Evolutionary conservation across 1,284 basidiomycete genomes (phyloP).

Genomic region (Tilletiopsis washingtonensis): DNA sequence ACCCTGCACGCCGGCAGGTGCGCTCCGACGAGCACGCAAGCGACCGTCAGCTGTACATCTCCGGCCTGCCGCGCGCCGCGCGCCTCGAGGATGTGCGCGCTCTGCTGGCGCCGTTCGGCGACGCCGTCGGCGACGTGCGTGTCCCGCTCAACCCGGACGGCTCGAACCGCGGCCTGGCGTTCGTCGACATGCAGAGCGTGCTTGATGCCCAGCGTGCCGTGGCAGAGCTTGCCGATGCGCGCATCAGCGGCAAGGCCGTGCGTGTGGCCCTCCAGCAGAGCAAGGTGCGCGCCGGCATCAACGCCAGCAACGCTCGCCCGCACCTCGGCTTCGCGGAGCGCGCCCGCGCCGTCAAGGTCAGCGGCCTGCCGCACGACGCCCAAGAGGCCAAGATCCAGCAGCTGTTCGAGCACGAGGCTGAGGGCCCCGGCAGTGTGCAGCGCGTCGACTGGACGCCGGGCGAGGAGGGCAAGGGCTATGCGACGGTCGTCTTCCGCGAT

Average conservation of each 20-base stretch:
- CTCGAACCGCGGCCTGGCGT: slow-evolving; percentile 76
- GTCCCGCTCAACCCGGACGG: slow-evolving; percentile 66
- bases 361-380: slow-evolving; percentile 31
- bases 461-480: slow-evolving; percentile 8
- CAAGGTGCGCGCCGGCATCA: background rate
- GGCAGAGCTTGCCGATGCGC: slow-evolving; percentile 29
- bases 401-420: slow-evolving; percentile 20
- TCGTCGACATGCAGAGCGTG: slow-evolving; percentile 69
- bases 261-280: slow-evolving; percentile 26
- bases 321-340: background rate
- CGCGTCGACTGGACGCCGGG: slow-evolving; percentile 33
- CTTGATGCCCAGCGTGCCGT: slow-evolving; percentile 41
- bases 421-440: slow-evolving; percentile 21
- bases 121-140: slow-evolving; percentile 65
- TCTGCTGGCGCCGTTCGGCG: slow-evolving; percentile 66
- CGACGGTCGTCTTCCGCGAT: slow-evolving; percentile 25
- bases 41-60: slow-evolving; percentile 74
- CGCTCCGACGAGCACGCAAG: slow-evolving; percentile 73
- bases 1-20: slow-evolving; percentile 78
- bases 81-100: slow-evolving; percentile 65
- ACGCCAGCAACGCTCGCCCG: background rate
- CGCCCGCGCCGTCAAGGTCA: slow-evolving; percentile 11
- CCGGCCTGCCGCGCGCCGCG: slow-evolving; percentile 68
- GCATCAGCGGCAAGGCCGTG: slow-evolving; percentile 31
- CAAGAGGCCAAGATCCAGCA: slow-evolving; percentile 47